Base-by-base conservation (phyloP, 768 basidiomycete species). In the Hortiboletus flavorubellus region DNA sequence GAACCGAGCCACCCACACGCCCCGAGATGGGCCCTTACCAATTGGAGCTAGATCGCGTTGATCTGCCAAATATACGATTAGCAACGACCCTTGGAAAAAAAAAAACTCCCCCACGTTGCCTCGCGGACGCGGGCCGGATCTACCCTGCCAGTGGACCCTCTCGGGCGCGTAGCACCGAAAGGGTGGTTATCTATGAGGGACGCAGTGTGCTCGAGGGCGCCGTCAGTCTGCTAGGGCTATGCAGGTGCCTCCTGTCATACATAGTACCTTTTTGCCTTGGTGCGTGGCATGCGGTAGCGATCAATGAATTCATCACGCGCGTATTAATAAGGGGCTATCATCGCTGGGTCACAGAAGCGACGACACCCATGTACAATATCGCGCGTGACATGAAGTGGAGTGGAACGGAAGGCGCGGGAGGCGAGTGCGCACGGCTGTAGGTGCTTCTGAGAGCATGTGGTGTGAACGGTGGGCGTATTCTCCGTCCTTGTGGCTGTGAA, bases 1-100 rank as follows among this genome's bases (percentile, higher is more conserved):
- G 16, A 35, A 26, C 26, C 34, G 34, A 16, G 46, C 37, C 46
- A 26, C 34, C 30, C 26, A 26, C 26, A 21, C 30, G 12, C 46
- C 46, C 31, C 26, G 15, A 43, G 31, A 48, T 5, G 15, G n/a
- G n/a, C 4, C 5, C 10, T 39, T 38, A 8, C 48, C 39, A 50
- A 55, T 53, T 43, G 61, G 61, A 59, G 53, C 35, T 62, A 62
- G 61, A 62, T 62, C 51, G 51, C 5, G 16, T 29, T 49, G 49
- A 55, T 64, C 54, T 48, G 58, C 26, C 26, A 26, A 26, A 61
- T 64, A 45, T 38, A 5, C 62, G 62, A 64, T 63, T 58, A 45
- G 41, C 51, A 23, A 55, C 59, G 46, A 26, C 14, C 43, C 34
- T 62, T 52, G 9, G 8, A 18, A 26, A 26, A 5, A 26, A 8